phyloP scores from a whole-genome alignment of 345 rosid species.

The Sisymbrium altissimum region DNA sequence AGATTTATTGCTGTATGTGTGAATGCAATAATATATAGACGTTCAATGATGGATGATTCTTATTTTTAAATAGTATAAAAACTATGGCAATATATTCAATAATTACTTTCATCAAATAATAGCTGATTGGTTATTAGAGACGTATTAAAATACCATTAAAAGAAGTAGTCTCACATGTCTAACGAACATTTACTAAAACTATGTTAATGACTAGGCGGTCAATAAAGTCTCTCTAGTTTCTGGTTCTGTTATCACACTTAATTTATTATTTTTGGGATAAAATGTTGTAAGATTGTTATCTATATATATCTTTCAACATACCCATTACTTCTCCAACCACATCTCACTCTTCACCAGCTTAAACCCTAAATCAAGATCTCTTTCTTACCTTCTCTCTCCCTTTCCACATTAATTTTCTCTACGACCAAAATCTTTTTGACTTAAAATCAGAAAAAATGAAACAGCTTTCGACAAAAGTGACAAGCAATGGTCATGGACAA shows the following conservation, averaged over 20 bases:
- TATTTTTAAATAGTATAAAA: neutral
- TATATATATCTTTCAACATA: conserved; percentile 27
- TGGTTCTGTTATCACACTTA: conserved; percentile 16
- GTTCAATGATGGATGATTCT: conserved; percentile 22
- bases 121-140: conserved; percentile 19
- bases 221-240: conserved; percentile 13
- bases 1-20: conserved; percentile 25
- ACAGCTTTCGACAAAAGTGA: conserved; percentile 60
- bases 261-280: neutral
- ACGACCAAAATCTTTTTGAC: conserved; percentile 3
- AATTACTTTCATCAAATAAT: conserved; percentile 7
- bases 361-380: conserved; percentile 21
- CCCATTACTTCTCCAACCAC: conserved; percentile 25
- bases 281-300: conserved; percentile 19
- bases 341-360: conserved; percentile 24
- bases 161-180: conserved; percentile 31
- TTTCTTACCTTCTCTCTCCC: conserved; percentile 6
- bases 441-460: conserved; percentile 37
- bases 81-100: neutral
- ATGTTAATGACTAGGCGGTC: conserved; percentile 25
- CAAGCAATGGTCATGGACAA: conserved; percentile 69
- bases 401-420: neutral
- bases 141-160: conserved; percentile 11
- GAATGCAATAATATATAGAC: conserved; percentile 11
- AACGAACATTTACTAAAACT: conserved; percentile 11